phyloP scores from a whole-genome alignment of 2,329 filamentous ascomycete species.

The Lasiodiplodia theobromae region DNA sequence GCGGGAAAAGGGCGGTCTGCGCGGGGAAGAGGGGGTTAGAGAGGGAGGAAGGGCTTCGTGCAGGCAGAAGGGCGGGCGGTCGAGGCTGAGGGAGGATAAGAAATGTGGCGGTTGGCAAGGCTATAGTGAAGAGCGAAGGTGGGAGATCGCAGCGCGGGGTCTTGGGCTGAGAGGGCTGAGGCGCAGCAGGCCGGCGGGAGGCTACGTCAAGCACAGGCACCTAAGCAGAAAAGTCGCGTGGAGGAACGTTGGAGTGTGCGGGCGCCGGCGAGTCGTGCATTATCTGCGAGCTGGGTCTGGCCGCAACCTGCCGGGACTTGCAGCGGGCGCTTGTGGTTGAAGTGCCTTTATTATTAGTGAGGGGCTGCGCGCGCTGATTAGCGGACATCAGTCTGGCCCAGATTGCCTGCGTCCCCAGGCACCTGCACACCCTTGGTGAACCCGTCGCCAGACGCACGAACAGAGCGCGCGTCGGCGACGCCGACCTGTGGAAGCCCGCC shows the following conservation, averaged over 20 bases:
- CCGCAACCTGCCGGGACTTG: constrained; percentile 26
- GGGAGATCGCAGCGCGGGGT: constrained; percentile 30
- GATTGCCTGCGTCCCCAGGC: constrained; percentile 4
- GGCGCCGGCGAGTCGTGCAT: constrained; percentile 17
- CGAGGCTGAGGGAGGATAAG: constrained; percentile 6
- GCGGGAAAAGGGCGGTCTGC: constrained; percentile 8
- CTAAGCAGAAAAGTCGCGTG: constrained; percentile 24
- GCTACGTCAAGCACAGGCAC: constrained; percentile 30
- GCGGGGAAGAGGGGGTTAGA: not conserved
- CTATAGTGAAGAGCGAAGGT: constrained; percentile 22
- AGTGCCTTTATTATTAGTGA: not conserved
- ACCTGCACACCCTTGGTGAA: not conserved
- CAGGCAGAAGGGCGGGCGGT: not conserved
- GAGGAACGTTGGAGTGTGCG: constrained; percentile 17
- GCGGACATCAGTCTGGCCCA: not conserved
- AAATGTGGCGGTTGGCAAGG: constrained; percentile 19
- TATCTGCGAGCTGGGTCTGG: constrained; percentile 9
- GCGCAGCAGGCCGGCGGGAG: constrained; percentile 32
- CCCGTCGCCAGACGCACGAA: not conserved
- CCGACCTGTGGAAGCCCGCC: constrained; percentile 1
- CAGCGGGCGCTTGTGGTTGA: constrained; percentile 14
- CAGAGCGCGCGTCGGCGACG: constrained; percentile 3
- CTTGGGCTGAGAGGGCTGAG: constrained; percentile 29
- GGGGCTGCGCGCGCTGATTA: constrained; percentile 16
- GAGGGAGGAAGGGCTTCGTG: constrained; percentile 16